Conservation (phyloP, 2,329 filamentous ascomycete species). For the Aureobasidium sp. region DNA sequence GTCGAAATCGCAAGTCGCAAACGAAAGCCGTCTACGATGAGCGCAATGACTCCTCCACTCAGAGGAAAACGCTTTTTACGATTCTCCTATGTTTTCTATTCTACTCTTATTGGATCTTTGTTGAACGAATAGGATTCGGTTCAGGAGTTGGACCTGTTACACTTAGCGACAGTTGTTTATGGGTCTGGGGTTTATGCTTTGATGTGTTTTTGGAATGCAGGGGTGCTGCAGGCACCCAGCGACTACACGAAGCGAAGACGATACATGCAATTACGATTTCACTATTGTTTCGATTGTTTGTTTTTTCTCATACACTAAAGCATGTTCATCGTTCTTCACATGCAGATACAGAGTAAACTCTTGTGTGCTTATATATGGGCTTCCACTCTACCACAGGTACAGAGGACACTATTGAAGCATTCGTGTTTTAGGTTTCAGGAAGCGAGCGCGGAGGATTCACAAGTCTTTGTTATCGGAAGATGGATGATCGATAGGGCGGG, state of each 20-base stretch:
- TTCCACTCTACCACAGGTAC: background rate
- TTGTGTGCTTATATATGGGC: background rate
- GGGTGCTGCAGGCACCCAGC: background rate
- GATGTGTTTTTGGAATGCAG: background rate
- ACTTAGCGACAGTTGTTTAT: background rate
- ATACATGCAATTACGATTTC: background rate
- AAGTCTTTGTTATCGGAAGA: background rate
- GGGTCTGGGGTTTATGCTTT: background rate
- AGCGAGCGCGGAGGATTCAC: background rate
- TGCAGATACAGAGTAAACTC: background rate
- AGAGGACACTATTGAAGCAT: constrained; percentile 1
- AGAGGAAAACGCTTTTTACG: background rate
- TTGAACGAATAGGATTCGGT: background rate
- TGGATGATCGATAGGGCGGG: background rate
- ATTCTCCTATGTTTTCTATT: constrained; percentile 1
- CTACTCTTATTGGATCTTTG: background rate
- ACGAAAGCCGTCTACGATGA: background rate
- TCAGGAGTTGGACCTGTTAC: background rate
- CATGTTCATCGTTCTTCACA: background rate
- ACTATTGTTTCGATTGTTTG: background rate
- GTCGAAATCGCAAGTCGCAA: background rate
- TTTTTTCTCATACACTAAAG: background rate
- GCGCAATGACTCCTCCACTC: background rate
- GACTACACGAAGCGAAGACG: background rate
- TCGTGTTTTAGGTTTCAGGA: constrained; percentile 6